Percentiles rank a stretch among this genome's conserved stretches.
phyloP scores from a whole-genome alignment of 345 rosid genomes.

The Noccaea bulbosa region DNA sequence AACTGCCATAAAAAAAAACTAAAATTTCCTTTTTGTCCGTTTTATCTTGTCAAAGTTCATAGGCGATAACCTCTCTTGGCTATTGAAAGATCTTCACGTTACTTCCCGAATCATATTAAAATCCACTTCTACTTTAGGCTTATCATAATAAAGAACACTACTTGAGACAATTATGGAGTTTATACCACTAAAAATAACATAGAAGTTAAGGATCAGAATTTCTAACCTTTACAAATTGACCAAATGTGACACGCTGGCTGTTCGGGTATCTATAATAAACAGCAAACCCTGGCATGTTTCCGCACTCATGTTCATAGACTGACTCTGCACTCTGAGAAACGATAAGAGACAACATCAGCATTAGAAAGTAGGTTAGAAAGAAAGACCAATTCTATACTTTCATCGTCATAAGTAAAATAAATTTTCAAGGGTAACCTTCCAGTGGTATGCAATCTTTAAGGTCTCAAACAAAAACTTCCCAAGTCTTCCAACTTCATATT shows the following conservation, averaged over 20 bases:
- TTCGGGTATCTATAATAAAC: slow-evolving; percentile 94
- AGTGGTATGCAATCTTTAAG: slow-evolving; percentile 89
- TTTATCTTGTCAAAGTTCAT: slow-evolving; percentile 21
- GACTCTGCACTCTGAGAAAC: slow-evolving; percentile 87
- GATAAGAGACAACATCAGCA: slow-evolving; percentile 31
- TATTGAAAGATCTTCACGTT: slow-evolving; percentile 5
- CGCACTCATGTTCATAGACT: slow-evolving; percentile 91
- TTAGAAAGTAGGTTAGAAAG: slow-evolving; percentile 22
- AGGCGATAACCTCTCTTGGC: slow-evolving; percentile 14
- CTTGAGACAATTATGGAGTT: not conserved
- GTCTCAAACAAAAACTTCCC: slow-evolving; percentile 95
- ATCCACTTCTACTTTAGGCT: not conserved
- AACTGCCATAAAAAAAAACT: slow-evolving; percentile 12
- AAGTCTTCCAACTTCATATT: slow-evolving; percentile 96
- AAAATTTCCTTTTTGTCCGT: not conserved
- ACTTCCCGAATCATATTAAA: slow-evolving; percentile 19
- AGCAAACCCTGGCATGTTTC: slow-evolving; percentile 99
- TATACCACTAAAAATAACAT: slow-evolving; percentile 7
- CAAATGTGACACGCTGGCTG: slow-evolving; percentile 97
- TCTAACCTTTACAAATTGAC: slow-evolving; percentile 96
- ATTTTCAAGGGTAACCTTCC: slow-evolving; percentile 67
- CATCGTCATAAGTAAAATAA: slow-evolving; percentile 11
- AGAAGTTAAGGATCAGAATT: slow-evolving; percentile 26
- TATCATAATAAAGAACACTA: slow-evolving; percentile 13
- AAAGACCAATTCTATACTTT: not conserved